Base-by-base conservation (phyloP, 2,329 filamentous ascomycete species). In the Botryosphaeria dothidea region DNA sequence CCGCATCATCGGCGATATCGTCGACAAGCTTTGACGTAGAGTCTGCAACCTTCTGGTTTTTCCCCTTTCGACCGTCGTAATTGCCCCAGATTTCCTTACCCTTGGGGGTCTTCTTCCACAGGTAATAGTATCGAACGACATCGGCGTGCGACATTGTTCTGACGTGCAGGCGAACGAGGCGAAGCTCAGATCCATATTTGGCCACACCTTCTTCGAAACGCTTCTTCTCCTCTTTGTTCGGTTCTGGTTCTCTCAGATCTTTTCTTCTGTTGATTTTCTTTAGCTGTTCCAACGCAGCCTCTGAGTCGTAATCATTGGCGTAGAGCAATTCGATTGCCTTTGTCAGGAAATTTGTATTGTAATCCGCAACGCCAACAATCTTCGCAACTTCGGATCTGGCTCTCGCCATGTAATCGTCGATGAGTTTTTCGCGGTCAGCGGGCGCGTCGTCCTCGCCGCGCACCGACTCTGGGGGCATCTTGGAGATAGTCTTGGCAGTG, bases 91-190 rank as follows among this genome's bases (percentile, higher is more conserved):
- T 88, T 71, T 95, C 88, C 73, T 87, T 89, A 45, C 95, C 95
- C 66, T 90, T 88, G 1, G 90, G 85, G 0, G 92, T 92, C 79
- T 98, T 98, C 81, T 99, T 99, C 95, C 95, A 99, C 69, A 92
- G 92, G 76, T 99, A 99, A 78, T 98, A 99, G 74, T 91, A 96
- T 3, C 95, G 91, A 27, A 96, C 92, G 67, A 97, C 90, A 66
- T 92, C 87, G 58, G 90, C 88, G 67, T 93, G 88, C 45, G 87
- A 88, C 70, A 95, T 87, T 0, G 90, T 92, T 77, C 92, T 93
- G 72, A 97, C 92, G 75, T 97, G 91, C 70, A 91, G 89, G 69
- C 89, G 92, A 66, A 98, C 90, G 52, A 86, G 85, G 69, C 92
- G 86, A 71, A 96, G 88, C 78, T 99, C 95, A 0, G 94, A 97